phyloP scores from a whole-genome alignment of 1,284 basidiomycete genomes.

The Psilocybe mexicana region DNA sequence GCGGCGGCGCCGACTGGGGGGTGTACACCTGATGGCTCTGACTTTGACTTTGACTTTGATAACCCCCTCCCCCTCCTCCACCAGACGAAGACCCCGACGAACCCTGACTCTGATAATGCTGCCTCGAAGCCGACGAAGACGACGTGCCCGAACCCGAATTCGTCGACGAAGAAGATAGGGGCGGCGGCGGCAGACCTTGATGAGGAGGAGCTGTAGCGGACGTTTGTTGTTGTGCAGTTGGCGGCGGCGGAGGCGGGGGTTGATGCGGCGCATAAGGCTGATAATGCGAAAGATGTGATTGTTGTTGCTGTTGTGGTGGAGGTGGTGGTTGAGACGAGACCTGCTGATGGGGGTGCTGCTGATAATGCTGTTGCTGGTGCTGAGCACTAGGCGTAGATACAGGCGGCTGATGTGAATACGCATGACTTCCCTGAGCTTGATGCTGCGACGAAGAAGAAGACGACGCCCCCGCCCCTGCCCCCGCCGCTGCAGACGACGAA shows the following conservation, averaged over 20 bases:
- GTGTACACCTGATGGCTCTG: not conserved
- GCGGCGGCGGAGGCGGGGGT: slow-evolving; percentile 2
- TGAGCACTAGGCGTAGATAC: not conserved
- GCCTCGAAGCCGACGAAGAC: not conserved
- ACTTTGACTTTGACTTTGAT: not conserved
- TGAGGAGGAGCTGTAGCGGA: no score
- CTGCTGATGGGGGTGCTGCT: not conserved
- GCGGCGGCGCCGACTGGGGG: not conserved
- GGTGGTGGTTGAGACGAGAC: slow-evolving; percentile 3
- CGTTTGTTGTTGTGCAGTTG: not conserved
- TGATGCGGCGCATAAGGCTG: slow-evolving; percentile 2
- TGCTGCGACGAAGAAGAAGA: no score
- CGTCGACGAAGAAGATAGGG: no score
- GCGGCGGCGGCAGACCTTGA: no score
- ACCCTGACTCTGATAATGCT: not conserved
- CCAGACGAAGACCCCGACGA: not conserved
- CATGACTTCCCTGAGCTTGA: not conserved
- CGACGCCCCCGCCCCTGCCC: no score
- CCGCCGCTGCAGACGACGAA: no score
- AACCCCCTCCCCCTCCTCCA: not conserved
- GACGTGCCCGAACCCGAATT: not conserved
- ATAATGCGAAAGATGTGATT: slow-evolving; percentile 5
- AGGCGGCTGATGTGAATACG: not conserved
- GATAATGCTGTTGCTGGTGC: not conserved
- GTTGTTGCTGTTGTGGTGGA: slow-evolving; percentile 5